Evolutionary conservation across 225 moss, liverwort and hornwort genomes (phyloP).

Genomic region (Pseudisothecium myosuroides): DNA sequence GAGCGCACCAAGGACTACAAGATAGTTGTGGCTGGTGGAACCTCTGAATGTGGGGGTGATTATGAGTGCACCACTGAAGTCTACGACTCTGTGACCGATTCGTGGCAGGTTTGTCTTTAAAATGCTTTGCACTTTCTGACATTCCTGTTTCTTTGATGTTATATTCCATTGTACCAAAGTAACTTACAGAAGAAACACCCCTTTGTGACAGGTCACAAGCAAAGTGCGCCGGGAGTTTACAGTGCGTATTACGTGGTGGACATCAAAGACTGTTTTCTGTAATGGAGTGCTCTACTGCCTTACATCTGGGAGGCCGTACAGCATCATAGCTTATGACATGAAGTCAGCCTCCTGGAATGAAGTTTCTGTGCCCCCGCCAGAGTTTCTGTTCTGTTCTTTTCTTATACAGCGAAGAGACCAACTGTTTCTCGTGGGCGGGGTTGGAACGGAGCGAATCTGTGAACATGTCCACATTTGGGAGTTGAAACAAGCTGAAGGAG

Average conservation of each 20-base stretch:
- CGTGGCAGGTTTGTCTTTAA: slow-evolving; percentile 30
- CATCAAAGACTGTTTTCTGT: slow-evolving; percentile 43
- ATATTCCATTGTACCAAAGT: not conserved
- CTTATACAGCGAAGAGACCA: slow-evolving; percentile 23
- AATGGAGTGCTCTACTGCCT: slow-evolving; percentile 42
- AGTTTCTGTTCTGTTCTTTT: slow-evolving; percentile 39
- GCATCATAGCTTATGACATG: slow-evolving; percentile 47
- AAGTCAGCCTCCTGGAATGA: slow-evolving; percentile 33
- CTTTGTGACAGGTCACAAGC: slow-evolving; percentile 26
- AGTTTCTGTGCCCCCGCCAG: slow-evolving; percentile 30
- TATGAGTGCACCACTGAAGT: slow-evolving; percentile 54
- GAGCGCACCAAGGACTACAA: slow-evolving; percentile 23
- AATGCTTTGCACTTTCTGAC: not conserved
- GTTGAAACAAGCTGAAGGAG: slow-evolving; percentile 1
- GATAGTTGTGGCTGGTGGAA: slow-evolving; percentile 49
- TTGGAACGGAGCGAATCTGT: slow-evolving; percentile 29
- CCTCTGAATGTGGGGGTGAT: slow-evolving; percentile 15
- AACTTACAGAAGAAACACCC: not conserved
- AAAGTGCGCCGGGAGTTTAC: slow-evolving; percentile 31
- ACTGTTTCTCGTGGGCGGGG: slow-evolving; percentile 36
- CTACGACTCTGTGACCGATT: slow-evolving; percentile 35
- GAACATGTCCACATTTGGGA: slow-evolving; percentile 43
- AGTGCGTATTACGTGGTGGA: slow-evolving; percentile 51
- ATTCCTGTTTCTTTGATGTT: not conserved
- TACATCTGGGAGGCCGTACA: slow-evolving; percentile 49